Conservation (phyloP, 768 basidiomycete genomes). For the Suillus plorans region DNA sequence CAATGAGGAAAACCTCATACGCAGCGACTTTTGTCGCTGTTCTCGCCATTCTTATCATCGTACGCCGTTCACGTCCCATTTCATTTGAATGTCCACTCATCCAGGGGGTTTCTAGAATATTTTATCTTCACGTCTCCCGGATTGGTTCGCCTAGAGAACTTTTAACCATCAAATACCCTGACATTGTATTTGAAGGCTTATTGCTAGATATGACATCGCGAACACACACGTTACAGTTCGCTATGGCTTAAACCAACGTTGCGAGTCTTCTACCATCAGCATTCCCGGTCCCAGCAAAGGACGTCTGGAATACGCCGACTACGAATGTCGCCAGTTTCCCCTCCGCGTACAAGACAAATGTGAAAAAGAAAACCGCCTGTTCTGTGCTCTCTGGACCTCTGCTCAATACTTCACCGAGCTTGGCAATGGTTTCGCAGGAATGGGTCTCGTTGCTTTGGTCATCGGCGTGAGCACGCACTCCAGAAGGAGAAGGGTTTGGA, state of each 20-base stretch:
- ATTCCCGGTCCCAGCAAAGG: constrained; percentile 46
- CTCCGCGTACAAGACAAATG: constrained; percentile 45
- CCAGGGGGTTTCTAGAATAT: constrained; percentile 45
- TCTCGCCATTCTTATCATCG: constrained; percentile 47
- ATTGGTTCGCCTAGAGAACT: constrained; percentile 52
- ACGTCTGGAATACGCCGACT: constrained; percentile 50
- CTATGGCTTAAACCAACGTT: constrained; percentile 61
- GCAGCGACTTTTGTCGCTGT: constrained; percentile 61
- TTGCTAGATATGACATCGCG: constrained; percentile 42
- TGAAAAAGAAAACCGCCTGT: constrained; percentile 51
- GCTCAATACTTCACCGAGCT: constrained; percentile 68
- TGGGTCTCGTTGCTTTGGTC: constrained; percentile 56
- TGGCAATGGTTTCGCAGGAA: constrained; percentile 59
- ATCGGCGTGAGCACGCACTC: constrained; percentile 75
- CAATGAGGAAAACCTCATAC: constrained; percentile 72
- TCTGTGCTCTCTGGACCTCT: constrained; percentile 71
- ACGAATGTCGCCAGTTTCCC: constrained; percentile 68
- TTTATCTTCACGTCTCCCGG: constrained; percentile 52
- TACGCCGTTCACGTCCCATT: constrained; percentile 31
- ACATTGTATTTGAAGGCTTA: constrained; percentile 38
- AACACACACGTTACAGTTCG: constrained; percentile 47
- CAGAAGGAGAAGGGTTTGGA: constrained; percentile 74
- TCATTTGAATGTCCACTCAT: not conserved
- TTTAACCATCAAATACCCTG: constrained; percentile 22
- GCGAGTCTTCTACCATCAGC: constrained; percentile 50